Conservation (phyloP, 2,329 filamentous ascomycete genomes). For the Cladobotryum protrusum region DNA sequence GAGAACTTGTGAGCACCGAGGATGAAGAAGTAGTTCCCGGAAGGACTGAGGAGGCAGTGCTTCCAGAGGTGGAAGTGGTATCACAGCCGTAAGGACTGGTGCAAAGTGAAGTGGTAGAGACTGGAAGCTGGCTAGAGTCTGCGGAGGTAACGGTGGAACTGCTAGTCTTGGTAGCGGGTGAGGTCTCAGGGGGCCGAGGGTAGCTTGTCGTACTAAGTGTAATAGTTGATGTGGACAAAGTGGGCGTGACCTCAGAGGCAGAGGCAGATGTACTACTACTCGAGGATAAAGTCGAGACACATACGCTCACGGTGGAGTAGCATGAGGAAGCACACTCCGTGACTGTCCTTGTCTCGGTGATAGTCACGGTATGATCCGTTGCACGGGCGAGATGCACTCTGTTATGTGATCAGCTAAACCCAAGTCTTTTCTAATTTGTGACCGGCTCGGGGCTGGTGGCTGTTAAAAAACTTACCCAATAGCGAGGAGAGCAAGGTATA, state of each 20-base stretch:
- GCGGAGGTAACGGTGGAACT: neutral
- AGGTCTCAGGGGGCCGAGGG: neutral
- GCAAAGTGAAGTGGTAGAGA: constrained; percentile 5
- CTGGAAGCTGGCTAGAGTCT: constrained; percentile 3
- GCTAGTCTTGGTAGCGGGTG: neutral
- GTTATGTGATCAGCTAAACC: neutral
- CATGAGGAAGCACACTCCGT: constrained; percentile 23
- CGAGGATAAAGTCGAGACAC: constrained; percentile 1
- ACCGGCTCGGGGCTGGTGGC: neutral
- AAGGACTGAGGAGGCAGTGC: neutral
- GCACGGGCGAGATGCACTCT: constrained; percentile 22
- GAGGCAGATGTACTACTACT: neutral
- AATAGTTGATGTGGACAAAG: neutral
- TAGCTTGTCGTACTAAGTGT: neutral
- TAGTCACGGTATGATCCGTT: constrained; percentile 21
- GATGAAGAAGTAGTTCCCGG: too few species aligned
- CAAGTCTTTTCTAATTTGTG: neutral
- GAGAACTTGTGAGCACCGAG: too few species aligned
- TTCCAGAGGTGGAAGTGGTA: constrained; percentile 1
- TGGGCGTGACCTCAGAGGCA: neutral
- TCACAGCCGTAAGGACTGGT: constrained; percentile 10
- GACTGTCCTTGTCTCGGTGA: constrained; percentile 27
- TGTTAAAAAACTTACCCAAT: constrained; percentile 1
- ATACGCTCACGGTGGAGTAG: constrained; percentile 11
- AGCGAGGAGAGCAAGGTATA: neutral